Base-by-base conservation (phyloP, 1,284 basidiomycete genomes). In the Cutaneotrichosporon curvatum region DNA sequence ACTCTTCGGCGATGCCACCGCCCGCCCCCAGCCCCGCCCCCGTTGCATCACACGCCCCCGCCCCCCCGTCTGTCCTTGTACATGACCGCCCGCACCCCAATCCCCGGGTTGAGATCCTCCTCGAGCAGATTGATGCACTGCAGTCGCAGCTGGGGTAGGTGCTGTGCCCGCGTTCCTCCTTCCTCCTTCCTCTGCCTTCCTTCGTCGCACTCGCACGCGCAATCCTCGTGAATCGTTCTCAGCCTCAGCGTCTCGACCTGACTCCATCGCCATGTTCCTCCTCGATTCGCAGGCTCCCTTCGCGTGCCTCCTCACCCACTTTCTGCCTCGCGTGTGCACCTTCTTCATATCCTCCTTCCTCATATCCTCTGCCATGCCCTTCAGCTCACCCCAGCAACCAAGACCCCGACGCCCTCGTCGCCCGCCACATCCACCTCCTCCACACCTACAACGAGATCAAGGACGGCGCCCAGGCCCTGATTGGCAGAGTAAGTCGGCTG, bases 371-470 rank as follows among this genome's bases (percentile, higher is more conserved):
- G n/a, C 8, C 12, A 3, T 9, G 18, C 37, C n/a, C 37, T 40
- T 10, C 36, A 16, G 15, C 31, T 21, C 16, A 22, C 20, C 16
- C 36, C 14, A 33, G 37, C 16, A 6, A 12, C 5, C 9, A 8
- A 4, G 62, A 70, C 45, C 57, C 69, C 5, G 50, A 63, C 16
- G 51, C 51, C 8, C 56, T 70, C 40, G 56, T 67, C 19, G 53
- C 61, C 43, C 43, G 50, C 12, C 70, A 72, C 47, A 69, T 70
- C 45, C 47, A 62, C 21, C 56, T 66, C 1, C 51, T 72, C 16
- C 70, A 72, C 45, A 62, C 60, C 15, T 71, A 71, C 57, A 71
- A 72, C 45, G 70, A 70, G 48, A 64, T 67, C 59, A 72, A 72
- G 55, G 70, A 72, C 51, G 63, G 55, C 6, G 55, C 67, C 12